Evolutionary conservation across 768 basidiomycete species (phyloP).

Genomic region (Mycena floridula): DNA sequence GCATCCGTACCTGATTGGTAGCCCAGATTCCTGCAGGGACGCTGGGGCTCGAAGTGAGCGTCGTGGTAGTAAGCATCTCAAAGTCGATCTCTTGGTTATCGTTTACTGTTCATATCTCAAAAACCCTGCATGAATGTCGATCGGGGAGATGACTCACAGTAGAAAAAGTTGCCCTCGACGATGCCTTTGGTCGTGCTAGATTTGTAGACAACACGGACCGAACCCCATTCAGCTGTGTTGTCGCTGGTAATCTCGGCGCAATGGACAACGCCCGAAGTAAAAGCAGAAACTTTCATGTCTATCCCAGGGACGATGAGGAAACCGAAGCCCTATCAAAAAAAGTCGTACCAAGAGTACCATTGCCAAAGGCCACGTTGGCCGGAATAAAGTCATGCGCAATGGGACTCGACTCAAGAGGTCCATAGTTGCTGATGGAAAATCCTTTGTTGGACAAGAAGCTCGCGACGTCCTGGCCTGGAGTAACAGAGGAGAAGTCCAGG

Average conservation of each 20-base stretch:
- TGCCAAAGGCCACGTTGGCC: not conserved
- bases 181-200: constrained; percentile 27
- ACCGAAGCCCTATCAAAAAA: constrained; percentile 21
- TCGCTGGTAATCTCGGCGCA: constrained; percentile 24
- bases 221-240: constrained; percentile 24
- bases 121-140: not conserved
- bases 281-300: constrained; percentile 26
- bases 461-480: not conserved
- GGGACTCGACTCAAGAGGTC: not conserved
- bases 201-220: too few relatives aligned
- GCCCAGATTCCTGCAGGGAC: constrained; percentile 31
- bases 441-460: not conserved
- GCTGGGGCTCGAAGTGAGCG: constrained; percentile 15
- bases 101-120: constrained; percentile 13
- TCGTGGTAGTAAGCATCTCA: constrained; percentile 30
- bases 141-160: constrained; percentile 16
- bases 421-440: not conserved
- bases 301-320: constrained; percentile 25
- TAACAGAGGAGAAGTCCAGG: not conserved
- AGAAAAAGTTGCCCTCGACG: constrained; percentile 31
- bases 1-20: constrained; percentile 24
- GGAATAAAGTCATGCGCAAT: not conserved
- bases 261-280: constrained; percentile 20
- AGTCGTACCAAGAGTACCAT: constrained; percentile 10
- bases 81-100: constrained; percentile 27